These are phyloP conservation scores for Fusarium sp. DNA, from an alignment of 2,329 filamentous ascomycete species.

Conservation along the genomic window DNA sequence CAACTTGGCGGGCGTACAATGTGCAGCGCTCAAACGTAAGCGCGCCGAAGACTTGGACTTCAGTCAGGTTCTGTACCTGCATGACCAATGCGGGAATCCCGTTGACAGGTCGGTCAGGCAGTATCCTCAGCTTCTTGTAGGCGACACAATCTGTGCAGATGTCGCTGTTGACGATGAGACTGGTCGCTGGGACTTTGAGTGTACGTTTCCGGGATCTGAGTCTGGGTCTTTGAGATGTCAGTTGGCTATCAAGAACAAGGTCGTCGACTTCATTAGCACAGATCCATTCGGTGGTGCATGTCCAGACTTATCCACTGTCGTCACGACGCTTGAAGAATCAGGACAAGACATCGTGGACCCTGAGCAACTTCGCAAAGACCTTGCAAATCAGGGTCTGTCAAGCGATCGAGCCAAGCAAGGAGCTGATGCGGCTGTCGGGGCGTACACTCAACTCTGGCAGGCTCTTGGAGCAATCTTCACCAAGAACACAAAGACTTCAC, in stretches of 20 bases:
- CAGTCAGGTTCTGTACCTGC: constrained; percentile 44
- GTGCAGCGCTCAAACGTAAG: constrained; percentile 38
- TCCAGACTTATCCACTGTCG: constrained; percentile 46
- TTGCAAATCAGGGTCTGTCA: constrained; percentile 36
- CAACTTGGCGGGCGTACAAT: constrained; percentile 43
- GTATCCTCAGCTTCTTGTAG: constrained; percentile 45
- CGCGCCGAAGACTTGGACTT: constrained; percentile 43
- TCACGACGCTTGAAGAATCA: constrained; percentile 44
- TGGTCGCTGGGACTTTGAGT: constrained; percentile 48
- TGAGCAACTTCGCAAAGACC: constrained; percentile 37
- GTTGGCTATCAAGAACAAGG: constrained; percentile 42
- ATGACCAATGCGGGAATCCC: constrained; percentile 47
- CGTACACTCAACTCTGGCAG: constrained; percentile 44
- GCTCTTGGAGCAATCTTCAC: constrained; percentile 46
- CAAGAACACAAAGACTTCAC: constrained; percentile 19
- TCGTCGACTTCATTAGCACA: constrained; percentile 45
- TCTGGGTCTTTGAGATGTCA: constrained; percentile 44
- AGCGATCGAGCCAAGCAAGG: constrained; percentile 28
- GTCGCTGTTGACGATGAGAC: constrained; percentile 39
- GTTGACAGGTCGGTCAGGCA: constrained; percentile 38
- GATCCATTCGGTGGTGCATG: constrained; percentile 50
- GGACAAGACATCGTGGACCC: constrained; percentile 43
- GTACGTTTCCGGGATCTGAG: constrained; percentile 46
- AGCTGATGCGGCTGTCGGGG: constrained; percentile 39
- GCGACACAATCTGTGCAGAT: constrained; percentile 43